Conservation (phyloP, 1,284 basidiomycete genomes). For the Earliella scabrosa region DNA sequence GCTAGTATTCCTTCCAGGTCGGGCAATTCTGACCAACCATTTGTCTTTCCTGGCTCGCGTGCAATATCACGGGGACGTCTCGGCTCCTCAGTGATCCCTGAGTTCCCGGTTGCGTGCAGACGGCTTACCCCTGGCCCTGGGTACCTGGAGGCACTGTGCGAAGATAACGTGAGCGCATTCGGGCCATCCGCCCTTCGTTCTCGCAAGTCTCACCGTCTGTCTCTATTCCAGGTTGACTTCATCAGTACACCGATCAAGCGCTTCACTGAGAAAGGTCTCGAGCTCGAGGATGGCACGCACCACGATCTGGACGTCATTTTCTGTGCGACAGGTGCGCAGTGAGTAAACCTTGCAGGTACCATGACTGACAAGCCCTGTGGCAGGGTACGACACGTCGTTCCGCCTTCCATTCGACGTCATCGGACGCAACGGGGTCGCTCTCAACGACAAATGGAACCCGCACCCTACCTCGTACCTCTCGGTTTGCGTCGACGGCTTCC, state of each 20-base stretch:
- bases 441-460: constrained; percentile 55
- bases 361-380: no score
- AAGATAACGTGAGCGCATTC: constrained; percentile 54
- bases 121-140: constrained; percentile 68
- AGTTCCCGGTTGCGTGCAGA: constrained; percentile 60
- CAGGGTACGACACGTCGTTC: constrained; percentile 60
- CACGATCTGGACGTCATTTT: constrained; percentile 59
- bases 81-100: constrained; percentile 64
- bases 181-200: background rate
- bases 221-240: constrained; percentile 54
- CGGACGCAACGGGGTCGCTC: constrained; percentile 50
- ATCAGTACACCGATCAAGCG: constrained; percentile 51
- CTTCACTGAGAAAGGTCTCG: constrained; percentile 57
- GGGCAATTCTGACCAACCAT: no score
- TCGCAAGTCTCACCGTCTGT: background rate
- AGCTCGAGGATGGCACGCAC: constrained; percentile 54
- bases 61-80: no score
- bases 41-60: no score
- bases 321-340: constrained; percentile 32
- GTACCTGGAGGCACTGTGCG: constrained; percentile 64
- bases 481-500: constrained; percentile 60
- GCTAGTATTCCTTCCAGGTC: no score
- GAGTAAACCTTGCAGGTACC: no score
- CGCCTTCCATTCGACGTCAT: constrained; percentile 55
- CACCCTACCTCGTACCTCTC: constrained; percentile 60